Base-by-base conservation (phyloP, 139 green algal genomes). In the Coccomyxa sp. region DNA sequence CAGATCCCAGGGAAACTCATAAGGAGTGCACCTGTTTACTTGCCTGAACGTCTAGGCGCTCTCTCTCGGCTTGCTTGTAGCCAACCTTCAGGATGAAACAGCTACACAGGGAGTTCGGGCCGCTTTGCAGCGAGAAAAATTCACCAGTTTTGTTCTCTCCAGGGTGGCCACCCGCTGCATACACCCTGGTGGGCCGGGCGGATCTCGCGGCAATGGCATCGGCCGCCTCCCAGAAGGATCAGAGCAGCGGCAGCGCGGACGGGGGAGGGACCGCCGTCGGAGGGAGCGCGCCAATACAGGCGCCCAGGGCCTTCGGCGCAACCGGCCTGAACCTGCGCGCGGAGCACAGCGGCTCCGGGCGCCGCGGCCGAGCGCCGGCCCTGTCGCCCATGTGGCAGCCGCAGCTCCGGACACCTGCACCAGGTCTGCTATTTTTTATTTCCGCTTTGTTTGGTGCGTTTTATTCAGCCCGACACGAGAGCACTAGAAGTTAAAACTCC, bases 131-230 rank as follows among this genome's bases (percentile, higher is more conserved):
- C n/a, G n/a, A n/a, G n/a, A n/a, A n/a, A n/a, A n/a, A n/a, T n/a
- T n/a, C n/a, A n/a, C n/a, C n/a, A n/a, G 38, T 51, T 3, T 51
- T 51, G 3, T 51, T 27, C 23, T 79, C 57, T 79, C 38, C 80
- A 89, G 92, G 88, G 28, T 98, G 95, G 94, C 91, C 94, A 0
- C n/a, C 87, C 1, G 89, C 89, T 67, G 95, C 91, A 0, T 98
- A 98, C 76, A 84, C 91, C 27, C 89, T 98, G 66, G 88, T 98
- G 16, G 94, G 93, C 0, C 85, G 95, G 0, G 89, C 96, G 51
- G 95, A 98, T 82, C 91, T 98, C 16, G 95, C 94, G 12, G 91
- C 93, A 57, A 94, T 88, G 18, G 82, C 92, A 59, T 81, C 88
- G 0, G 90, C 90, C 38, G 78, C 76, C 21, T 71, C 18, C 10